Conservation (phyloP, 2,329 filamentous ascomycete genomes). For the Aspergillus neotritici region DNA sequence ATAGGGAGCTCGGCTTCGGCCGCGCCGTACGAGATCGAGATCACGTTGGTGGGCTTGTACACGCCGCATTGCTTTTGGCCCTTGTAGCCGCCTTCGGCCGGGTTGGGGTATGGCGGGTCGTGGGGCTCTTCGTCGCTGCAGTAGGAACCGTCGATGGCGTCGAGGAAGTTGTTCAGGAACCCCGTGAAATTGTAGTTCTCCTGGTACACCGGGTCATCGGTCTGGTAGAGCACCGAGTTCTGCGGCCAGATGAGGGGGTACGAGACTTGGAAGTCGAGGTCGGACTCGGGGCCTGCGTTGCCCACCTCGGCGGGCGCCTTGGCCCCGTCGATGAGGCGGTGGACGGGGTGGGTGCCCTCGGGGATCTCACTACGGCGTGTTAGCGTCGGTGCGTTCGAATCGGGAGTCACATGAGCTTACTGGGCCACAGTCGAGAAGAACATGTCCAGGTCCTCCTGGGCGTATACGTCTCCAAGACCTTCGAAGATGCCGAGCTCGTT, state of each 20-base stretch:
- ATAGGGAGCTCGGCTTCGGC: constrained; percentile 31
- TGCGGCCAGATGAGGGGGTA: constrained; percentile 48
- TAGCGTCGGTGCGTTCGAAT: constrained; percentile 10
- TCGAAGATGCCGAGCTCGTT: constrained; percentile 46
- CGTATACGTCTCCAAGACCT: constrained; percentile 42
- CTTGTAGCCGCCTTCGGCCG: constrained; percentile 36
- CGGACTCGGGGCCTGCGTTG: constrained; percentile 34
- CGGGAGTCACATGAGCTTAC: constrained; percentile 13
- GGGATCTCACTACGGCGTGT: constrained; percentile 28
- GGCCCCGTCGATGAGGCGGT: constrained; percentile 39
- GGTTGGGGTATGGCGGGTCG: constrained; percentile 42
- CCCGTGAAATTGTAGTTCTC: constrained; percentile 34
- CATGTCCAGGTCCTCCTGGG: constrained; percentile 40
- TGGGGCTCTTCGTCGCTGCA: constrained; percentile 39
- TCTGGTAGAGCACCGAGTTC: constrained; percentile 44
- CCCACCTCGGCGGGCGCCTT: constrained; percentile 26
- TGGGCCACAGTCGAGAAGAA: constrained; percentile 36
- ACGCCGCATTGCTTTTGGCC: constrained; percentile 41
- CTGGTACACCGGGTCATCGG: constrained; percentile 39
- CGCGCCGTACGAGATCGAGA: constrained; percentile 34
- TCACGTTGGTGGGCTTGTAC: constrained; percentile 33
- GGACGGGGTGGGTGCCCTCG: constrained; percentile 34
- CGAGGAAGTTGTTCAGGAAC: constrained; percentile 45
- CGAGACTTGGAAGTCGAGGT: constrained; percentile 44
- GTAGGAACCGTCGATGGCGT: constrained; percentile 47